Conservation (phyloP, 129 eudicot genomes). For the Lactuca saligna region DNA sequence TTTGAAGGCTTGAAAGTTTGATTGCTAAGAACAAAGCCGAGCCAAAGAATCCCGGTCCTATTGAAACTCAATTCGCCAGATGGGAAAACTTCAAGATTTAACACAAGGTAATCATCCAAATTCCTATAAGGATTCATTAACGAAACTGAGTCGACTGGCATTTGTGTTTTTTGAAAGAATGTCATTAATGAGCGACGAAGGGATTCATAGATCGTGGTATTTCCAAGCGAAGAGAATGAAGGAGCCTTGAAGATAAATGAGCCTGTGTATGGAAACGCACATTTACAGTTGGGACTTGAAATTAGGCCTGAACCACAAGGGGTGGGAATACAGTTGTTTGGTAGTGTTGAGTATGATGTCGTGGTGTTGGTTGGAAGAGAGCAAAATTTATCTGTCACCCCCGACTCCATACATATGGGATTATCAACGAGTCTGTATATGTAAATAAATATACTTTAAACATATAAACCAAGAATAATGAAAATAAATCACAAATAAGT, state of each 20-base stretch:
- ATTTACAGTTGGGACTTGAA: conserved; percentile 58
- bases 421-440: conserved; percentile 52
- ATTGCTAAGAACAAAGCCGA: conserved; percentile 48
- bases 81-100: conserved; percentile 56
- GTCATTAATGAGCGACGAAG: conserved; percentile 37
- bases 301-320: conserved; percentile 39
- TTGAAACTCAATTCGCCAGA: conserved; percentile 46
- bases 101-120: conserved; percentile 40
- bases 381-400: conserved; percentile 39
- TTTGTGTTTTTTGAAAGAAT: conserved; percentile 20
- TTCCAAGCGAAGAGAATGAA: conserved; percentile 55
- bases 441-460: not conserved
- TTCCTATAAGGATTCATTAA: conserved; percentile 38
- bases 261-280: conserved; percentile 68
- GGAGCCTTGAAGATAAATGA: conserved; percentile 56
- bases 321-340: conserved; percentile 38
- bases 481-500: not conserved
- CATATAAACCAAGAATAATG: not conserved
- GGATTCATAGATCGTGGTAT: conserved; percentile 23
- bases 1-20: conserved; percentile 54
- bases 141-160: conserved; percentile 58
- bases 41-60: conserved; percentile 40
- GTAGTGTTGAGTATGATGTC: conserved; percentile 41
- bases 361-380: conserved; percentile 24
- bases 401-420: conserved; percentile 47